Evolutionary conservation across 768 basidiomycete genomes (phyloP), one percentile per base, ranked within the genome.

Genomic region (Coprinellus aureogranulatus): DNA sequence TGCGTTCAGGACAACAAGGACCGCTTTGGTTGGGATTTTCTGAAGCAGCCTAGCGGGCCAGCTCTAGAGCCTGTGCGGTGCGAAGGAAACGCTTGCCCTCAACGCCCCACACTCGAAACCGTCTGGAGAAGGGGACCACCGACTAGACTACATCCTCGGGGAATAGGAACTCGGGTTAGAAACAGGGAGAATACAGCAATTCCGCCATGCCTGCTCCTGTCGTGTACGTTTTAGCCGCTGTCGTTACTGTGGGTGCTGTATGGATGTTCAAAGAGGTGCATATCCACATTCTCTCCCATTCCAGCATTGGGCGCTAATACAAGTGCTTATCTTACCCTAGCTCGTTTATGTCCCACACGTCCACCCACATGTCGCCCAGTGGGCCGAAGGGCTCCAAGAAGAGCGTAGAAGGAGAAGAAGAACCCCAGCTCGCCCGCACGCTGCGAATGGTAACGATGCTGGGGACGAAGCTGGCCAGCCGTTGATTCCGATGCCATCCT

Each of bases 321-420:
- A 37, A 55, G 39, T 53, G 26, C 22, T 60, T 46, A 61, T n/a
- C 18, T 44, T n/a, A 44, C 57, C n/a, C n/a, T n/a, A 89, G 87
- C 83, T 84, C 55, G 80, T 89, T 27, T 88, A 87, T 57, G 86
- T 86, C 60, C 87, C 87, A 10, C 86, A 87, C 58, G 78, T 89
- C 57, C 85, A 85, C 20, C 87, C 86, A 0, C 76, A 73, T 42
- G 45, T 89, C 27, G 86, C 85, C 63, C 73, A 68, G 60, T 77
- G 76, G 77, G 75, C 71, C 4, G 73, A 72, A 54, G 72, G 76
- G 52, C 76, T 71, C 53, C 50, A 75, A 39, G 74, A 72, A 0
- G 68, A 62, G 8, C 34, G 34, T 37, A 69, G 75, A 16, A 55
- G 66, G n/a, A n/a, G n/a, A 53, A 68, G 51, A 74, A 74, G 70